phyloP scores from a whole-genome alignment of 164 flowering plant species.

The Houttuynia cordata region DNA sequence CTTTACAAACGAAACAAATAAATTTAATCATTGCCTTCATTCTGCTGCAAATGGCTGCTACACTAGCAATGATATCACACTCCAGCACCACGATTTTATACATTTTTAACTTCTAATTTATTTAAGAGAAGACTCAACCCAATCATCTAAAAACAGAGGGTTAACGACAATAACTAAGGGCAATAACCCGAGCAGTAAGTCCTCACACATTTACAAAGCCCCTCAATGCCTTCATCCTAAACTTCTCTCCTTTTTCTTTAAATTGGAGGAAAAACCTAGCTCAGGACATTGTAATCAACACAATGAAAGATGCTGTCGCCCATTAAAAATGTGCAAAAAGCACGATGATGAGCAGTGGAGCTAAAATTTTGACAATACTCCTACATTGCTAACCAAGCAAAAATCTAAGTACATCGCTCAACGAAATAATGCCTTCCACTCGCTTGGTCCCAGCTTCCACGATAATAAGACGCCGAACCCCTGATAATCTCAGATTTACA shows the following conservation, averaged over 20 bases:
- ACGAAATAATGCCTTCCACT: slow-evolving; percentile 75
- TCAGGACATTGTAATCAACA: neutral
- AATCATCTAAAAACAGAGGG: neutral
- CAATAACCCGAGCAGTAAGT: neutral
- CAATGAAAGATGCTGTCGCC: neutral
- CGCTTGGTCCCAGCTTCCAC: slow-evolving; percentile 97
- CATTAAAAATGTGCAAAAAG: neutral
- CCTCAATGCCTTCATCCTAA: neutral
- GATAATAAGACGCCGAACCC: slow-evolving; percentile 65
- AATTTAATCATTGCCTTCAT: too few species aligned
- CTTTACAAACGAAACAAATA: too few species aligned
- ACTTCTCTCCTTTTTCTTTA: neutral
- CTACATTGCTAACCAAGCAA: slow-evolving; percentile 40
- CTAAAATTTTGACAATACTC: neutral
- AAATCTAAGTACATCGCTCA: slow-evolving; percentile 68
- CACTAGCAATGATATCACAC: too few species aligned
- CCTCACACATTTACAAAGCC: slow-evolving; percentile 2
- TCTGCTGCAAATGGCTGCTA: too few species aligned
- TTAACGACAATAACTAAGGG: neutral
- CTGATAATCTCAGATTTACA: slow-evolving; percentile 24
- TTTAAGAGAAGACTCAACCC: neutral
- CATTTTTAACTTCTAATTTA: too few species aligned
- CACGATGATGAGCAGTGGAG: slow-evolving; percentile 2
- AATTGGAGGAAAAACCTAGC: neutral
- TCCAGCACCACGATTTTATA: too few species aligned